Conservation (phyloP, 2,329 filamentous ascomycete genomes). For the Macrophomina pseudophaseolina region DNA sequence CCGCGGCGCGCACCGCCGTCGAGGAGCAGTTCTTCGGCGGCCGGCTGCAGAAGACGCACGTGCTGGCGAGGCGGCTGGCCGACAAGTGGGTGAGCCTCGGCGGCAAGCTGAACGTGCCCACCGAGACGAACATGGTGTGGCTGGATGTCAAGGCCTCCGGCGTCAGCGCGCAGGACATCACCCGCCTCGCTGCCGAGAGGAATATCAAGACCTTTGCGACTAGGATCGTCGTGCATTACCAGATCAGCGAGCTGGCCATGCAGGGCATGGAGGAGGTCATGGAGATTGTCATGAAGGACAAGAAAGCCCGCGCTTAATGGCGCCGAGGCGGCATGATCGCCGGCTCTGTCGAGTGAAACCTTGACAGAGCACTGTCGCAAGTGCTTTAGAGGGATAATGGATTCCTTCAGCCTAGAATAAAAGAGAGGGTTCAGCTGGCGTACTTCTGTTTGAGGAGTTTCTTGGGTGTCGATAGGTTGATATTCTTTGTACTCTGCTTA, state of each 20-base stretch:
- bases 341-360: background rate
- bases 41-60: constrained; percentile 65
- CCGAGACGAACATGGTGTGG: constrained; percentile 95
- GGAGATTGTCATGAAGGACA: constrained; percentile 8
- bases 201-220: constrained; percentile 63
- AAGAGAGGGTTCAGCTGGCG: too few species aligned
- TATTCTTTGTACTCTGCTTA: too few species aligned
- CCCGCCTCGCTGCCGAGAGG: constrained; percentile 60
- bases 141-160: constrained; percentile 70
- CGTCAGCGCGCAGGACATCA: constrained; percentile 58
- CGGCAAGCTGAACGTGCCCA: constrained; percentile 69
- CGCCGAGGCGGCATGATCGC: background rate
- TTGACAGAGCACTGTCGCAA: too few species aligned
- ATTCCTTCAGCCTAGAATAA: too few species aligned
- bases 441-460: too few species aligned
- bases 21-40: constrained; percentile 79
- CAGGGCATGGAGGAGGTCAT: constrained; percentile 30
- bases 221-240: constrained; percentile 72
- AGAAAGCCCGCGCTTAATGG: background rate
- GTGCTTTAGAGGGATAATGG: too few species aligned
- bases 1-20: constrained; percentile 76
- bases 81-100: constrained; percentile 71
- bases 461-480: too few species aligned
- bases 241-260: constrained; percentile 71
- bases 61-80: constrained; percentile 66